Percentiles rank a stretch among this genome's conserved stretches.
These are phyloP conservation scores for Chloranthus sessilifolius DNA, from an alignment of 164 flowering plant species.

Conservation along the genomic window DNA sequence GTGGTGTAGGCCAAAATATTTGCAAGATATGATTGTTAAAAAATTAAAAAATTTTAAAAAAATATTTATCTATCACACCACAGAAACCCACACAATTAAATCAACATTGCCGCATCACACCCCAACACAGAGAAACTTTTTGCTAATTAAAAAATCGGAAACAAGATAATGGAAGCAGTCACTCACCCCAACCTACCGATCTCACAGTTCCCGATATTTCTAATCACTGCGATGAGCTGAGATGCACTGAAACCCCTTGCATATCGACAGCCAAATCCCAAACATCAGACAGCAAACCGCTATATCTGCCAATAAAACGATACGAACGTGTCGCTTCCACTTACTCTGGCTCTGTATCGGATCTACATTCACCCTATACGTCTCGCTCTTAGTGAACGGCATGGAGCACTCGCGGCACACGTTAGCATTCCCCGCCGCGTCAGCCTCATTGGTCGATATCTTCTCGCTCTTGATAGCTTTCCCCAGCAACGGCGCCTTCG, in stretches of 20 bases:
- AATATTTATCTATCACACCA: too few relatives aligned
- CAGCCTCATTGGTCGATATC: not conserved
- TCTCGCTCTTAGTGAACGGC: conserved; percentile 32
- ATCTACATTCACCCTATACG: conserved; percentile 30
- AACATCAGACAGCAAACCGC: conserved; percentile 52
- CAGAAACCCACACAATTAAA: too few relatives aligned
- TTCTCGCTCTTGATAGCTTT: conserved; percentile 47
- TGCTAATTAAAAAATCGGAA: too few relatives aligned
- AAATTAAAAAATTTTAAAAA: too few relatives aligned
- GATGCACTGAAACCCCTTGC: conserved; percentile 48
- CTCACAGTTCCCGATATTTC: too few relatives aligned
- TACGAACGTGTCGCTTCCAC: conserved; percentile 61
- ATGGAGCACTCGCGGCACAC: conserved; percentile 21
- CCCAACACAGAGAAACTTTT: too few relatives aligned
- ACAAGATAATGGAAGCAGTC: too few relatives aligned
- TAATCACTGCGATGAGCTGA: too few relatives aligned
- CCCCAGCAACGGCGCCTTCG: conserved; percentile 60
- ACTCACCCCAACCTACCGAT: too few relatives aligned
- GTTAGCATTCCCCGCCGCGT: not conserved
- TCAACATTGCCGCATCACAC: too few relatives aligned
- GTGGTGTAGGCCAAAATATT: too few relatives aligned
- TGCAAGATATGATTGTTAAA: too few relatives aligned
- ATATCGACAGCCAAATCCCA: conserved; percentile 59
- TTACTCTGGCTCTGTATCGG: conserved; percentile 33
- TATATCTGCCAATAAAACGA: conserved; percentile 61